Percentiles rank a stretch among this genome's conserved stretches.
Conservation (phyloP, 441 rosid species). For the Arabidopsis lyrata region DNA sequence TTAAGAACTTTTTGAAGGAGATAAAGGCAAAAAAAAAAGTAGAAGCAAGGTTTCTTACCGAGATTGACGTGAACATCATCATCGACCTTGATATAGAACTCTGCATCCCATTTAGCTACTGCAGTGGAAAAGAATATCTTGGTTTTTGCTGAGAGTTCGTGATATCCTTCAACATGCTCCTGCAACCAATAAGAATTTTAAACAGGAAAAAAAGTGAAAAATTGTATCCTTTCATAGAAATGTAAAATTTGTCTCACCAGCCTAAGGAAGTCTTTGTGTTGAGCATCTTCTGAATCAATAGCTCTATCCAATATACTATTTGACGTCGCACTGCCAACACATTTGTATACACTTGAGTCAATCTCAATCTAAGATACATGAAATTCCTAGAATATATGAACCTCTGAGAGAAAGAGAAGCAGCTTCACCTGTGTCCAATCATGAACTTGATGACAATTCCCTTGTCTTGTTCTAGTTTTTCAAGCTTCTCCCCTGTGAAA, state of each 20-base stretch:
- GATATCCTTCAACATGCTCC: slow-evolving; percentile 99
- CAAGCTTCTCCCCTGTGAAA: slow-evolving; percentile 75
- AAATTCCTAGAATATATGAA: background rate
- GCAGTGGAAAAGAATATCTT: slow-evolving; percentile 88
- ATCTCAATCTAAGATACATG: background rate
- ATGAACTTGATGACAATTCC: slow-evolving; percentile 90
- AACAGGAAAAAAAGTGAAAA: background rate
- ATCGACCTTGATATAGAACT: slow-evolving; percentile 90
- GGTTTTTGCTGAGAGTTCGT: slow-evolving; percentile 94
- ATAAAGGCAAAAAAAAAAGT: slow-evolving; percentile 3
- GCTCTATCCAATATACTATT: slow-evolving; percentile 95
- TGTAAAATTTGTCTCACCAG: slow-evolving; percentile 59
- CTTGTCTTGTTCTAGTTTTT: slow-evolving; percentile 79
- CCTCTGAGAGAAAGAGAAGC: slow-evolving; percentile 2
- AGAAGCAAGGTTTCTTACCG: slow-evolving; percentile 51
- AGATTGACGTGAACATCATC: slow-evolving; percentile 98
- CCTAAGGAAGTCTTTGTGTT: slow-evolving; percentile 95
- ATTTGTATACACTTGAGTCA: slow-evolving; percentile 17
- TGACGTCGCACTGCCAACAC: slow-evolving; percentile 78
- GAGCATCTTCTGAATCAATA: slow-evolving; percentile 92
- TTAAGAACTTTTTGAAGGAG: background rate
- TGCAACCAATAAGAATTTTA: slow-evolving; percentile 37
- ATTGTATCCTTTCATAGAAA: background rate
- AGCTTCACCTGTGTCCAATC: slow-evolving; percentile 91
- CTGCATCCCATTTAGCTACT: slow-evolving; percentile 95